phyloP scores from a whole-genome alignment of 2,329 filamentous ascomycete genomes.

The Calonectria hawksworthii region DNA sequence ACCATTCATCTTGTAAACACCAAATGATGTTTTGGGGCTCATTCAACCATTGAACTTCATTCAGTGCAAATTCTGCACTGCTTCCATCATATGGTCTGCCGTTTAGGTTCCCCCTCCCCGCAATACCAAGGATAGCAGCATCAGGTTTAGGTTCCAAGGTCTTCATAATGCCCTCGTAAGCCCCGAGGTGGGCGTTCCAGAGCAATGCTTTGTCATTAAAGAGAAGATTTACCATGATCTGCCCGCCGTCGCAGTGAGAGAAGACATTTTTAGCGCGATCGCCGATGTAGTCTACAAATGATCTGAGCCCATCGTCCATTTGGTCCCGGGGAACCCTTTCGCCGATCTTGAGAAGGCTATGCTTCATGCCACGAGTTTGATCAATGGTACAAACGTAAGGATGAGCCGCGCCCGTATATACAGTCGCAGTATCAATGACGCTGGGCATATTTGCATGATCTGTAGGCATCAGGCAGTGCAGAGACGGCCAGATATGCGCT shows the following conservation, averaged over 20 bases:
- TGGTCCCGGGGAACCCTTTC: neutral
- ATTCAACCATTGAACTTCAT: neutral
- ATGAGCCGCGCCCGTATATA: neutral
- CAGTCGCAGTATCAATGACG: neutral
- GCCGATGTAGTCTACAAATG: neutral
- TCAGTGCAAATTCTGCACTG: neutral
- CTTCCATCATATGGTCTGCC: neutral
- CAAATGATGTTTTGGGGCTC: neutral
- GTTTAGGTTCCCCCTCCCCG: neutral
- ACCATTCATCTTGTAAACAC: neutral
- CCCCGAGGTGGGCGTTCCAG: neutral
- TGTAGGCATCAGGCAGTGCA: neutral
- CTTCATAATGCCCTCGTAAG: neutral
- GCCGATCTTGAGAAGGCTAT: neutral
- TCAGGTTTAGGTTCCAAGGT: neutral
- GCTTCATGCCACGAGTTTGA: neutral
- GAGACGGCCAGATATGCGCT: neutral
- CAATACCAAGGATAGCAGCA: neutral
- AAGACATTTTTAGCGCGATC: neutral
- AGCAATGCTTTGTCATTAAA: neutral
- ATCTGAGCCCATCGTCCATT: neutral
- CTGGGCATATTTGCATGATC: too few species aligned
- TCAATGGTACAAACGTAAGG: neutral
- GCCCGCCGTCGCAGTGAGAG: neutral
- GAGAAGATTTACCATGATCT: neutral